Conservation (phyloP, 345 rosid species). For the Salix brachista region DNA sequence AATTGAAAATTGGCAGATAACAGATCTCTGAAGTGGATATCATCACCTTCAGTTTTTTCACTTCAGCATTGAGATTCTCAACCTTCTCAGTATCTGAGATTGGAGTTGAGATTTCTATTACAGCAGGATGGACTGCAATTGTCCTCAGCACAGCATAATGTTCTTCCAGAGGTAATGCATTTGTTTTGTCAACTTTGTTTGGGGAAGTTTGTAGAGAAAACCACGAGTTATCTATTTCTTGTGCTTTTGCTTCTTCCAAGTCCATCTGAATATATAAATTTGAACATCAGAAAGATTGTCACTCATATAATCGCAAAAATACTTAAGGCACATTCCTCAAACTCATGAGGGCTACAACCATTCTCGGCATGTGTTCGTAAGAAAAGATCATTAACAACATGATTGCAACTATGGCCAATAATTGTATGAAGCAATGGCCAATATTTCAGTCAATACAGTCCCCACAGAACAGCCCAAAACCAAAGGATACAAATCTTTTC, state of each 20-base stretch:
- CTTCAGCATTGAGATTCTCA: slow-evolving; percentile 50
- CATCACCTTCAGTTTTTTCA: slow-evolving; percentile 61
- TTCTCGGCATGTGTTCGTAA: neutral
- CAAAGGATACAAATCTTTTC: neutral
- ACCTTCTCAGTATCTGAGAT: slow-evolving; percentile 37
- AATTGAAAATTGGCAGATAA: no score
- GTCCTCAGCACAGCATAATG: slow-evolving; percentile 15
- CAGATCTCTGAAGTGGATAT: neutral
- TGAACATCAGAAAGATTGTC: slow-evolving; percentile 7
- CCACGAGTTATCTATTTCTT: slow-evolving; percentile 9
- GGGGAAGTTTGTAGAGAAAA: slow-evolving; percentile 14
- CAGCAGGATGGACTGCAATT: neutral
- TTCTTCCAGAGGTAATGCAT: slow-evolving; percentile 23
- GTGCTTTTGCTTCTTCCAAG: slow-evolving; percentile 13
- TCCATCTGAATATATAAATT: slow-evolving; percentile 12
- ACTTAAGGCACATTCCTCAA: neutral
- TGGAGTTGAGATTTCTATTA: slow-evolving; percentile 30
- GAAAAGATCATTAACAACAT: neutral
- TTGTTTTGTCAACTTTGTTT: slow-evolving; percentile 13
- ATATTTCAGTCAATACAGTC: neutral
- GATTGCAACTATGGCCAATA: slow-evolving; percentile 1
- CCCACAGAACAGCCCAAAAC: neutral
- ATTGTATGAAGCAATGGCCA: neutral
- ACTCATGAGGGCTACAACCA: neutral
- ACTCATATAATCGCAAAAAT: neutral